phyloP scores from a whole-genome alignment of 768 basidiomycete genomes.

The Xerocomus potaroensis region DNA sequence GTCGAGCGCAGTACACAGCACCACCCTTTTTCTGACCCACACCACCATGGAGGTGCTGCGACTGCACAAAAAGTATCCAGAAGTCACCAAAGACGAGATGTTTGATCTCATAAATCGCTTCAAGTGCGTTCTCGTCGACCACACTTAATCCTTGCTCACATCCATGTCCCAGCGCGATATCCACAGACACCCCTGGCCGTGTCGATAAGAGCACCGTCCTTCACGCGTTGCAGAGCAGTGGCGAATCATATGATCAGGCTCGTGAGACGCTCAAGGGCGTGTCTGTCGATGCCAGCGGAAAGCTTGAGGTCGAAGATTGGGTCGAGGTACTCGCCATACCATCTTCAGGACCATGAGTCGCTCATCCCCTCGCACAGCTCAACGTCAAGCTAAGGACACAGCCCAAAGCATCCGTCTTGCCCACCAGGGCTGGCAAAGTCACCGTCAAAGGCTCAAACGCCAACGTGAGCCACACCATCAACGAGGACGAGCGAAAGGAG shows the following conservation, averaged over 20 bases:
- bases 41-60: conserved; percentile 73
- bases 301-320: conserved; percentile 97
- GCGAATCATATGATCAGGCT: conserved; percentile 88
- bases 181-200: conserved; percentile 77
- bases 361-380: conserved; percentile 44
- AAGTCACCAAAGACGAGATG: conserved; percentile 91
- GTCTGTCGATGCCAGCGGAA: conserved; percentile 90
- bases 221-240: conserved; percentile 69
- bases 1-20: conserved; percentile 1
- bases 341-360: conserved; percentile 10
- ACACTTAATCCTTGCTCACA: background rate
- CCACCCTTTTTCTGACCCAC: conserved; percentile 6
- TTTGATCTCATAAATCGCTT: conserved; percentile 91
- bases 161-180: conserved; percentile 56
- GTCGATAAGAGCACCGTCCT: conserved; percentile 80
- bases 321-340: conserved; percentile 68
- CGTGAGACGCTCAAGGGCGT: conserved; percentile 91
- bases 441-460: conserved; percentile 93
- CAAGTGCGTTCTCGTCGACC: conserved; percentile 63
- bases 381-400: conserved; percentile 73
- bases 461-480: conserved; percentile 95
- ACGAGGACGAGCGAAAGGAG: conserved; percentile 91
- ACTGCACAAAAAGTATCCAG: conserved; percentile 89
- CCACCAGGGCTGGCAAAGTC: conserved; percentile 81
- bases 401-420: conserved; percentile 40